These are phyloP conservation scores for Fusarium clavum DNA, from an alignment of 2,329 filamentous ascomycete species.

Conservation along the genomic window DNA sequence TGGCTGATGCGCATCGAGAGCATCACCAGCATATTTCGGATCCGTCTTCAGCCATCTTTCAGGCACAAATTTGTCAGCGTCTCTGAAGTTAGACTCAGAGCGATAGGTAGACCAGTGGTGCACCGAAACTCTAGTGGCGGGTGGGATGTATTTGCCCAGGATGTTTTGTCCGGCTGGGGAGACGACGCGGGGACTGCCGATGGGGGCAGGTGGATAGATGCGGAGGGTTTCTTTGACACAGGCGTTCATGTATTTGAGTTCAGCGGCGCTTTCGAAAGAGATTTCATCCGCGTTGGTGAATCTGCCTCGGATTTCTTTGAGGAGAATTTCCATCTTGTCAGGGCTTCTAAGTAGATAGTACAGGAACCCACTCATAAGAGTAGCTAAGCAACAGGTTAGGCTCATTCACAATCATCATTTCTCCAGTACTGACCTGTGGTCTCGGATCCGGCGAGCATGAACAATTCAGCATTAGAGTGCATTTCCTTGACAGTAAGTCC, in stretches of 20 bases:
- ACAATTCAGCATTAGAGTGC: too few species aligned
- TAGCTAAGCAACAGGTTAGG: too few species aligned
- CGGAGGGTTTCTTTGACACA: constrained; percentile 7
- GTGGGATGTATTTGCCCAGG: constrained; percentile 9
- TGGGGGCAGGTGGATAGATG: constrained; percentile 4
- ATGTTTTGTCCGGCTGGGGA: constrained; percentile 2
- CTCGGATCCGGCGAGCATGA: too few species aligned
- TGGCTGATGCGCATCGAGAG: constrained; percentile 12
- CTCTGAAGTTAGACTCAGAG: constrained; percentile 15
- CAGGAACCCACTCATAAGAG: constrained; percentile 1
- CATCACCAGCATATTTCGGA: not conserved
- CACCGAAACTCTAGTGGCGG: not conserved
- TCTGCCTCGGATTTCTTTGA: not conserved
- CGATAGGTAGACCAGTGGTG: constrained; percentile 23
- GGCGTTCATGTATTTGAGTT: constrained; percentile 14
- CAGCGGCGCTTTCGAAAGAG: not conserved
- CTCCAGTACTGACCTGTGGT: too few species aligned
- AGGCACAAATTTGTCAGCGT: not conserved
- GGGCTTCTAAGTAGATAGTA: constrained; percentile 2
- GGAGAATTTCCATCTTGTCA: not conserved
- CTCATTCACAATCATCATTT: too few species aligned
- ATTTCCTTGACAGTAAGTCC: too few species aligned
- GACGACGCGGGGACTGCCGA: constrained; percentile 14
- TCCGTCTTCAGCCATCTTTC: constrained; percentile 25
- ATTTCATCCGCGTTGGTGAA: not conserved